These are phyloP conservation scores for Zea mays DNA, from an alignment of 176 grass and related monocot species.

Conservation along the genomic window Zm-B73-REFERENCE-NAM-5.0 NC_050102.1:127851501-127852000, in stretches of 20 bases:
- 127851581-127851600: slow-evolving; percentile 56
- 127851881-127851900: slow-evolving; percentile 6
- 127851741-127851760: slow-evolving; percentile 93
- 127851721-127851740: slow-evolving; percentile 92
- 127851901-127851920: slow-evolving; percentile 27
- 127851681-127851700: slow-evolving; percentile 99
- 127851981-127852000: slow-evolving; percentile 1
- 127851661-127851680: slow-evolving; percentile 99
- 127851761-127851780: slow-evolving; percentile 84
- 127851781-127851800: slow-evolving; percentile 68
- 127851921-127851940: slow-evolving; percentile 19
- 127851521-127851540: slow-evolving; percentile 84
- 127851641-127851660: slow-evolving; percentile 79
- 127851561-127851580: slow-evolving; percentile 41
- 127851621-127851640: slow-evolving; percentile 71
- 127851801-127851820: slow-evolving; percentile 5
- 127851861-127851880: background rate
- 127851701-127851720: slow-evolving; percentile 98
- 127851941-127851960: background rate
- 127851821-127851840: background rate
- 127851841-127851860: slow-evolving; percentile 9
- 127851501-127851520: slow-evolving; percentile 92
- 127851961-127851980: background rate
- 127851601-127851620: slow-evolving; percentile 63
- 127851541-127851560: slow-evolving; percentile 41